Base-by-base conservation (phyloP, 768 basidiomycete species). In the Podaxis mareebaensis region DNA sequence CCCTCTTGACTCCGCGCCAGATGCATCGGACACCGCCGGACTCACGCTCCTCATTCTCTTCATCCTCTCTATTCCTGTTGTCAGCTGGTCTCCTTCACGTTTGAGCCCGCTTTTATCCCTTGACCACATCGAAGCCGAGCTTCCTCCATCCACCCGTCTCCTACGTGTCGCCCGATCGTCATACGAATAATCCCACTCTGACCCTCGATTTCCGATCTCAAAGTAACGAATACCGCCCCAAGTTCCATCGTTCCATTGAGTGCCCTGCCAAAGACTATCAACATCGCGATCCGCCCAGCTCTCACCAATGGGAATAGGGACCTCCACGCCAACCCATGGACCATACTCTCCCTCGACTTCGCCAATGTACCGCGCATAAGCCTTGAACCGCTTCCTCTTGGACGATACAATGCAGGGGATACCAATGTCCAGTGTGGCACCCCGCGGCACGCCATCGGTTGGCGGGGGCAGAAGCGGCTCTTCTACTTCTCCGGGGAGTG, bases 281-380 rank as follows among this genome's bases (percentile, higher is more conserved):
- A 86, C 83, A 26, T 70, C 70, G 55, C 68, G 66, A 61, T 76
- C 75, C 63, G 71, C 68, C 80, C 84, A 84, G n/a, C 76, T 75
- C 10, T 83, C 85, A 46, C 79, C 81, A 24, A 72, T 58, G 6
- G 73, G 74, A 60, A 93, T 78, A 0, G 93, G 92, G 11, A 95
- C 91, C 72, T 96, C 94, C 15, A 96, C 91, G 13, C 94, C 94
- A 6, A 95, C 91, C 94, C 94, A 96, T 0, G 91, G 86, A 0
- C 94, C 94, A 4, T 71, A 67, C 73, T 94, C 91, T 40, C 93
- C 94, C 54, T 85, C 81, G 1, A 96, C 87, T 70, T 93, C 92
- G 5, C 91, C 94, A 57, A 96, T 93, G 71, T 96, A 95, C 4
- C 93, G 79, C 22, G 93, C 94, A 69, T 87, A 90, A 0, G 94